Evolutionary conservation across 495 filamentous ascomycete species (phyloP).

Genomic region (Neurospora sp.): DNA sequence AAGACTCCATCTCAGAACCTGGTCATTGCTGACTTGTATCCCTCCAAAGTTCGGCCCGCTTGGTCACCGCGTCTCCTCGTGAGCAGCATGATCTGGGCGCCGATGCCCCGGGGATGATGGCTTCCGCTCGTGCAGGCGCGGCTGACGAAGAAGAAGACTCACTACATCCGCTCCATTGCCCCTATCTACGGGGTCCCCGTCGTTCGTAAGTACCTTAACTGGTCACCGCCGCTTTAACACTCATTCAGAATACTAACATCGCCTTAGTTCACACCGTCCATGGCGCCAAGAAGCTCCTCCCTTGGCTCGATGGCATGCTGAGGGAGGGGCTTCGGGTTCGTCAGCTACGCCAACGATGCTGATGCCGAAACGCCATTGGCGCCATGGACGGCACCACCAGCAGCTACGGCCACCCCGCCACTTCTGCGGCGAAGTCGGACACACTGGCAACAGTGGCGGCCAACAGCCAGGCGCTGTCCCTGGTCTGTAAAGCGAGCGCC

Average conservation of each 20-base stretch:
- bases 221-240: neutral
- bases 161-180: conserved; percentile 79
- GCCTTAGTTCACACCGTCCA: conserved; percentile 38
- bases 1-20: neutral
- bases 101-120: neutral
- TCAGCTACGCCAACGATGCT: neutral
- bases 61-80: neutral
- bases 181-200: conserved; percentile 78
- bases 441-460: neutral
- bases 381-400: neutral
- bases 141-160: conserved; percentile 23
- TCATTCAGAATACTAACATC: neutral
- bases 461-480: neutral
- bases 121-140: neutral
- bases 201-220: conserved; percentile 25
- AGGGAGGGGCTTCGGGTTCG: neutral
- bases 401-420: neutral
- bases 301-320: conserved; percentile 87
- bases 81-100: neutral
- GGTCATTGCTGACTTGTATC: neutral
- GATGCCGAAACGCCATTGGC: neutral
- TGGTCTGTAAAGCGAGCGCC: conserved; percentile 46
- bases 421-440: neutral
- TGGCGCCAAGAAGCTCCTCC: conserved; percentile 76
- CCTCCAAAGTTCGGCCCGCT: neutral